Conservation (phyloP, 495 filamentous ascomycete genomes). For the Lasiosphaeris hirsuta region DNA sequence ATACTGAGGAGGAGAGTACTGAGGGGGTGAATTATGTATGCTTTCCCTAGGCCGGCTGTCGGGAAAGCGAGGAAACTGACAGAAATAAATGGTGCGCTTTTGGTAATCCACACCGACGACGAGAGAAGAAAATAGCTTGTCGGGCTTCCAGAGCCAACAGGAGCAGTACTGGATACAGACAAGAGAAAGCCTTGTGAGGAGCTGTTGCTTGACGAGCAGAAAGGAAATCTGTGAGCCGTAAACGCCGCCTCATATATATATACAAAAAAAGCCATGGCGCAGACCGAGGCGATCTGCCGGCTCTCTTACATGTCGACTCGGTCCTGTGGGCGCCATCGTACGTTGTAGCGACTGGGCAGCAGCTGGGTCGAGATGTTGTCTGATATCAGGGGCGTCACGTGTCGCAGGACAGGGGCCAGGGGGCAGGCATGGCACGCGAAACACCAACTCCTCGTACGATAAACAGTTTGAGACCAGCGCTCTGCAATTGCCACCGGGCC, state of each 20-base stretch:
- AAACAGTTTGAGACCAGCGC: slow-evolving; percentile 4
- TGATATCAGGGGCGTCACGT: slow-evolving; percentile 30
- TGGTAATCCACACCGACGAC: slow-evolving; percentile 17
- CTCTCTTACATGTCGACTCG: not conserved
- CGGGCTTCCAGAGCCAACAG: slow-evolving; percentile 27
- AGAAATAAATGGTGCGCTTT: slow-evolving; percentile 19
- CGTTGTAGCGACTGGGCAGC: not conserved
- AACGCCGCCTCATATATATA: not conserved
- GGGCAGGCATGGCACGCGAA: slow-evolving; percentile 1
- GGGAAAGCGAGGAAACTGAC: slow-evolving; percentile 24
- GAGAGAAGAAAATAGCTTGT: slow-evolving; percentile 1
- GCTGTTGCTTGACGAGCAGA: slow-evolving; percentile 6
- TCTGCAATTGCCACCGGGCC: slow-evolving; percentile 9
- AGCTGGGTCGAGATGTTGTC: slow-evolving; percentile 9
- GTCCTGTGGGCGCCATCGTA: not conserved
- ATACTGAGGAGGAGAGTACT: not conserved
- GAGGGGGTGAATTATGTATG: not conserved
- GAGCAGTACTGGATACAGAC: not conserved
- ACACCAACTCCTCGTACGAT: slow-evolving; percentile 22
- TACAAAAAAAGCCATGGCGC: no score
- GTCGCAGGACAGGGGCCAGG: slow-evolving; percentile 3
- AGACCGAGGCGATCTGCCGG: not conserved
- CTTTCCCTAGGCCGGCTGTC: slow-evolving; percentile 17
- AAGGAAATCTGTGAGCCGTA: not conserved
- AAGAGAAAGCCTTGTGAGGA: not conserved